Evolutionary conservation across 2,329 filamentous ascomycete genomes (phyloP), one percentile per base, ranked within the genome.

Genomic region (Trichophyton rubrum): DNA sequence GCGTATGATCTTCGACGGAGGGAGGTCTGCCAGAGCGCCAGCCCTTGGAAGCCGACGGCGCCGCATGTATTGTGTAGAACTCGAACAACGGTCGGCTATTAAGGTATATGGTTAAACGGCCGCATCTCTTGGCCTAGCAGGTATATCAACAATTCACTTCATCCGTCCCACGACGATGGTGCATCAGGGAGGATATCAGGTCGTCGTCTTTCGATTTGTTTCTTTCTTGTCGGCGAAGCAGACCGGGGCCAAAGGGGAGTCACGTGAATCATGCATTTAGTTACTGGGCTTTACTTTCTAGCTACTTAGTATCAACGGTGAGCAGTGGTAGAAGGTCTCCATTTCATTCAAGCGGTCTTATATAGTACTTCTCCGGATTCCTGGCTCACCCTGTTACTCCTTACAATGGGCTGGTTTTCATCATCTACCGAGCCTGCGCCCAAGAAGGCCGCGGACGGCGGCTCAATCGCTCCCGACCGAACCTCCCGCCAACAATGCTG

Each of bases 401-500:
- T 43, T 6, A 30, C 17, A 66, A 84, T 84, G 82, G 80, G 74
- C 67, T 80, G 81, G 73, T 76, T 80, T 63, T 75, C 76, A 63
- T 72, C 71, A 64, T 75, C 78, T 56, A 64, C 73, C 56, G 64
- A 68, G 15, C 65, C 78, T 67, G 69, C 78, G 64, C 70, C 80
- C 64, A 70, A 75, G 69, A 69, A 67, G 62, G 65, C 79, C 62
- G 71, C 77, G 61, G 82, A 85, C 68, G 82, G 82, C 66, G 83
- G 83, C 64, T 85, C 80, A 67, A 82, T 91, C 68, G 90, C 91
- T 3, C 93, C 93, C n/a, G 88, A 89, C 70, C 86, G 92, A 65
- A 83, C 81, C 64, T 88, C 91, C 73, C 86, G 93, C 69, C 80
- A 85, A 68, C 80, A 82, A 70, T 99, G 93, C 83, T 99, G 92